Percentiles rank a stretch among this genome's conserved stretches.
These are phyloP conservation scores for Neoascochyta sp. DNA, from an alignment of 2,329 filamentous ascomycete species.

Conservation along the genomic window DNA sequence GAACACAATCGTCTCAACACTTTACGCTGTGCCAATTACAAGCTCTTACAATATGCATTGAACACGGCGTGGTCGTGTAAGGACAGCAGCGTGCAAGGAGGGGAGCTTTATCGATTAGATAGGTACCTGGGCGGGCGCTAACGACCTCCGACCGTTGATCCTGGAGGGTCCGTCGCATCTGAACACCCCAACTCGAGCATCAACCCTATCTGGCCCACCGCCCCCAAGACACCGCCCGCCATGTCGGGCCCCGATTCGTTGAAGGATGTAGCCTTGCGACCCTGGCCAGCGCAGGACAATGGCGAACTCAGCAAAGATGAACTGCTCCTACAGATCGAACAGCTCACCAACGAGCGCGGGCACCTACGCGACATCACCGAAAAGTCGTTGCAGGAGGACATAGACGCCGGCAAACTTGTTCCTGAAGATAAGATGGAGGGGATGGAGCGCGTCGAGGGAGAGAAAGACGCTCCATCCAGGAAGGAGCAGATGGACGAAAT, in stretches of 20 bases:
- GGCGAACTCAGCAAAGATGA: slow-evolving; percentile 50
- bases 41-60: too few species aligned
- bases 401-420: slow-evolving; percentile 47
- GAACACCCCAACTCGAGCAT: slow-evolving; percentile 6
- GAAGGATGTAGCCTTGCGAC: slow-evolving; percentile 57
- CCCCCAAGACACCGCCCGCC: too few species aligned
- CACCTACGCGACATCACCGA: slow-evolving; percentile 80
- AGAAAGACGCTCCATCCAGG: slow-evolving; percentile 36
- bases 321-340: slow-evolving; percentile 70
- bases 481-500: slow-evolving; percentile 40
- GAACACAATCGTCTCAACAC: neutral
- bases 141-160: slow-evolving; percentile 14
- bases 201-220: too few species aligned
- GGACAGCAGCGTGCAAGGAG: too few species aligned
- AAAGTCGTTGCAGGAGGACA: slow-evolving; percentile 65
- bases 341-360: slow-evolving; percentile 73
- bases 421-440: slow-evolving; percentile 42
- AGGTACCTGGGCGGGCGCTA: slow-evolving; percentile 8
- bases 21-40: too few species aligned
- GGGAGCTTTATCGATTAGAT: slow-evolving; percentile 25
- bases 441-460: slow-evolving; percentile 42
- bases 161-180: slow-evolving; percentile 15
- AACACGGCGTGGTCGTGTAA: too few species aligned
- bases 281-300: slow-evolving; percentile 54
- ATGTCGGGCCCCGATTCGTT: slow-evolving; percentile 28